Conservation (phyloP, 73 alveolate genomes). For the Paramecium pentaurelia region DNA sequence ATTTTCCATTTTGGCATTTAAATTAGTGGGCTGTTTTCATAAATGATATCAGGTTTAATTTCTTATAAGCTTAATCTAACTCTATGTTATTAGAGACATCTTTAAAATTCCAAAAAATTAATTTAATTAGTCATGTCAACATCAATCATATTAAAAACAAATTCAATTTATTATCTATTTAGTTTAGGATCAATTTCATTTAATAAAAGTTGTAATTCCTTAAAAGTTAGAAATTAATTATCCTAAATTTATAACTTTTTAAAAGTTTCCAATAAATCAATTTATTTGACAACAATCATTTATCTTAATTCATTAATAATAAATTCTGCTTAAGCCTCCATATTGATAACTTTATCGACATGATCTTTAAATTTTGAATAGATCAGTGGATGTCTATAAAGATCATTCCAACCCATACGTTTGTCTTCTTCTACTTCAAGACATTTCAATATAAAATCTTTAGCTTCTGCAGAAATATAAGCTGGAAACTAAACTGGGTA, state of each 20-base stretch:
- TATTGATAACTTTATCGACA: not conserved
- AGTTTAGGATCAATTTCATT: conserved; percentile 22
- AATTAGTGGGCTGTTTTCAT: not conserved
- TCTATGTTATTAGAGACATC: not conserved
- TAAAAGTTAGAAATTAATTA: not conserved
- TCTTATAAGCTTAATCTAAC: conserved; percentile 1
- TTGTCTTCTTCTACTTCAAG: conserved; percentile 36
- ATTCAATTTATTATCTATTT: not conserved
- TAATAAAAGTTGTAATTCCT: not conserved
- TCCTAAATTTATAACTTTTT: not conserved
- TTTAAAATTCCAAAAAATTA: not conserved
- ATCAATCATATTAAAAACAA: conserved; percentile 31
- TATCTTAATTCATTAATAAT: conserved; percentile 25
- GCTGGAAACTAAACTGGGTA: conserved; percentile 41
- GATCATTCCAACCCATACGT: conserved; percentile 47
- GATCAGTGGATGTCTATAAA: conserved; percentile 48
- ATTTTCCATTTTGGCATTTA: not conserved
- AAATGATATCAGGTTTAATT: not conserved
- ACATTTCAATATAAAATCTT: conserved; percentile 33
- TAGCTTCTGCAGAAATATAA: conserved; percentile 51
- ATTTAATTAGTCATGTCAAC: not conserved
- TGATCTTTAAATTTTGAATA: not conserved
- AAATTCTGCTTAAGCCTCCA: not conserved
- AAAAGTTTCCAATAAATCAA: conserved; percentile 28
- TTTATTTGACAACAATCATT: not conserved